Base-by-base conservation (phyloP, 106 monocot species). In the Acorus calamus region DNA sequence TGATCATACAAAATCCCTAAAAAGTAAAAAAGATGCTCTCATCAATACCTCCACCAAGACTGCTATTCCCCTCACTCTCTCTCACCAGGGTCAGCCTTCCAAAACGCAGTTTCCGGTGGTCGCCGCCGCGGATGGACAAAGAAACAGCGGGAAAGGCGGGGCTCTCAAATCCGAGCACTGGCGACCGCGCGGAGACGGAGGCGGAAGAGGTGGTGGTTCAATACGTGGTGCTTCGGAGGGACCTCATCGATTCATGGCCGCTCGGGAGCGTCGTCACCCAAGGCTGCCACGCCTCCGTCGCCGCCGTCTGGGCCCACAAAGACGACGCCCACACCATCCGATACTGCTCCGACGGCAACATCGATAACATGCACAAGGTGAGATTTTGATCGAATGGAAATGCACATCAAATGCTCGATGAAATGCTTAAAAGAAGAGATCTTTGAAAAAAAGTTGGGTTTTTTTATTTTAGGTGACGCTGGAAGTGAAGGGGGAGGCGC, bases 191-290 rank as follows among this genome's bases (percentile, higher is more conserved):
- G 4, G 48, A 47, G 6, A 5, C 46, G 11, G 57, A 53, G 45
- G 58, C 28, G 8, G 62, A 57, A 6, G 87, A 87, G 57, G 75
- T 79, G 60, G 4, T 91, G 12, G 83, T 98, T 46, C 96, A 98
- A 73, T 98, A 91, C 77, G 85, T 98, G 42, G 88, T 98, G n/a
- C 96, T 98, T 52, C 82, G 96, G 11, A 87, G 96, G 41, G 91
- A 88, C 64, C 83, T 98, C 69, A 88, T 91, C 58, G 88, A 91
- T 66, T 52, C 73, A 71, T 98, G 96, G 96, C 91, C 91, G 51
- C 76, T 91, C 9, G 96, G 91, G 3, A 98, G 91, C 79, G 53
- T 88, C 41, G 75, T 98, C 14, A 76, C 87, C 2, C 87, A 98
- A 74, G 91, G 87, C 4, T 98, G 91, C 79, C 96, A 98, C 69